phyloP scores from a whole-genome alignment of 2,329 filamentous ascomycete genomes.

The Thelonectria blattea region DNA sequence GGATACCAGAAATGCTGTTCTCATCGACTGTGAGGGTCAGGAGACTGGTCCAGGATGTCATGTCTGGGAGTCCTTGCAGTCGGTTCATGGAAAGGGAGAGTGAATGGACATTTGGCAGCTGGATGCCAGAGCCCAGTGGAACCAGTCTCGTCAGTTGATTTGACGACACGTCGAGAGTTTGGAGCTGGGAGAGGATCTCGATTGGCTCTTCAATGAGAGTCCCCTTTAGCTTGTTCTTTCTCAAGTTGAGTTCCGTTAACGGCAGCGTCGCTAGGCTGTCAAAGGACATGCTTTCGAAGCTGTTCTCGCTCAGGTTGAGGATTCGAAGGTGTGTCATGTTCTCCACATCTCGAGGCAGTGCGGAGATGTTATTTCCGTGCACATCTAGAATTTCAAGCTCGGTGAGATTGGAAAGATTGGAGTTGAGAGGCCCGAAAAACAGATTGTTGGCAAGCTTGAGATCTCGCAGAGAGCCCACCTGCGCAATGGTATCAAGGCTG shows the following conservation, averaged over 20 bases:
- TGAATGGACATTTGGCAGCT: conserved; percentile 73
- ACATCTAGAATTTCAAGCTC: conserved; percentile 83
- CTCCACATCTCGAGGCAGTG: conserved; percentile 71
- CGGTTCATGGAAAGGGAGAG: conserved; percentile 84
- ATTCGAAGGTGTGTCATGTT: conserved; percentile 73
- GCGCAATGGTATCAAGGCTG: conserved; percentile 73
- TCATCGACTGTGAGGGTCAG: conserved; percentile 78
- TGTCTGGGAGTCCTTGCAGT: conserved; percentile 72
- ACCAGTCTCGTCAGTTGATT: conserved; percentile 71
- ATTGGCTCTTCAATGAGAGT: conserved; percentile 71
- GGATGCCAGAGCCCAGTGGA: conserved; percentile 53
- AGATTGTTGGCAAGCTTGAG: conserved; percentile 82
- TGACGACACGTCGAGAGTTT: conserved; percentile 76
- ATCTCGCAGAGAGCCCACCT: conserved; percentile 76
- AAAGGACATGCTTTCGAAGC: conserved; percentile 74
- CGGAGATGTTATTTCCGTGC: conserved; percentile 77
- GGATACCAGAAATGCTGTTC: conserved; percentile 79
- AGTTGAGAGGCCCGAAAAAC: conserved; percentile 70
- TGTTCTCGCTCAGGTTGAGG: conserved; percentile 82
- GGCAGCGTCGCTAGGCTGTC: conserved; percentile 70
- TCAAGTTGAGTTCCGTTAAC: conserved; percentile 73
- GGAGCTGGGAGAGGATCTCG: conserved; percentile 66
- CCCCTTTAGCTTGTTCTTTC: conserved; percentile 79
- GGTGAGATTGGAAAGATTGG: conserved; percentile 66
- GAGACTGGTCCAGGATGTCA: conserved; percentile 76